phyloP scores from a whole-genome alignment of 1,139 yeast species.

The Pneumocystis carinii region DNA sequence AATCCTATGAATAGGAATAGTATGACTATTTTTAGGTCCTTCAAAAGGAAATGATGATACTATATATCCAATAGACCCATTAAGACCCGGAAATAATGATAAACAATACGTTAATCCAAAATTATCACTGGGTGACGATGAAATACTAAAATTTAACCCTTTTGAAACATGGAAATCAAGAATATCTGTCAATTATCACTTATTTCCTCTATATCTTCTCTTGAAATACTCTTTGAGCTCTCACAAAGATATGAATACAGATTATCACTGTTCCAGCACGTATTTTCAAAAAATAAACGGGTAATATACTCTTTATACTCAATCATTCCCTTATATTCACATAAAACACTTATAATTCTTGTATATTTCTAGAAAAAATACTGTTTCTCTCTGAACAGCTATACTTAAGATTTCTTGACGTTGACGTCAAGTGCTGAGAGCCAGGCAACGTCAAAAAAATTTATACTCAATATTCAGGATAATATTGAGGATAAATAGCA shows the following conservation, averaged over 20 bases:
- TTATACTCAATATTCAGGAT: not conserved
- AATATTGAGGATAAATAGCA: not conserved
- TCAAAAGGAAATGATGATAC: conserved; percentile 50
- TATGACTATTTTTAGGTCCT: conserved; percentile 16
- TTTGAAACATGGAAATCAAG: conserved; percentile 63
- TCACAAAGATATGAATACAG: conserved; percentile 59
- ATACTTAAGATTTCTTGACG: too few species aligned
- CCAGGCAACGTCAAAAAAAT: not conserved
- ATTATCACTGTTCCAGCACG: conserved; percentile 67
- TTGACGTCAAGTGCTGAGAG: too few species aligned
- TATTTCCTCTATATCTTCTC: not conserved
- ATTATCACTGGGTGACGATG: conserved; percentile 55
- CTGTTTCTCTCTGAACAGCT: too few species aligned
- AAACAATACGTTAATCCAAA: conserved; percentile 66
- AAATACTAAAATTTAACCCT: conserved; percentile 51
- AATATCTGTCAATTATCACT: conserved; percentile 20
- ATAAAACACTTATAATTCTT: not conserved
- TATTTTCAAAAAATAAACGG: conserved; percentile 49
- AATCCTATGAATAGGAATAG: conserved; percentile 27
- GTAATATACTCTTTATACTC: conserved; percentile 64
- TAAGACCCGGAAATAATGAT: conserved; percentile 50
- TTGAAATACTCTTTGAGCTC: conserved; percentile 38
- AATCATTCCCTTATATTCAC: not conserved
- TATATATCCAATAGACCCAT: conserved; percentile 73
- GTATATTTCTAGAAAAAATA: not conserved